Percentiles rank a stretch among this genome's conserved stretches.
These are phyloP conservation scores for Ascodesmis nigricans DNA, from an alignment of 495 filamentous ascomycete species.

Conservation along the genomic window DNA sequence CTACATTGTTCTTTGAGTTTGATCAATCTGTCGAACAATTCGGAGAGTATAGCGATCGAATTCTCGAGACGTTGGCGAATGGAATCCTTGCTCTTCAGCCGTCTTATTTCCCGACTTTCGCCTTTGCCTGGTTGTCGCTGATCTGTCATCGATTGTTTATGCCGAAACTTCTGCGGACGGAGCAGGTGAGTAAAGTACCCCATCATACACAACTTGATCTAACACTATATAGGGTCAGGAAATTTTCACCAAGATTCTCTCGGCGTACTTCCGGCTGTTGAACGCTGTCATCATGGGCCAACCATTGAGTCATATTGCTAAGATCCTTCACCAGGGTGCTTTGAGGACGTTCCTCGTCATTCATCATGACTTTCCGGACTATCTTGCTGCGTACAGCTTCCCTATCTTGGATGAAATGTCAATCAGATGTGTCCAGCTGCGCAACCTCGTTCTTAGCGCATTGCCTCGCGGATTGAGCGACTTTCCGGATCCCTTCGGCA, in stretches of 20 bases:
- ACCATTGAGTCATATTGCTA: no score
- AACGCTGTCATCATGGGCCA: no score
- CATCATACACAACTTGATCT: neutral
- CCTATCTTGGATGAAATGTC: slow-evolving; percentile 72
- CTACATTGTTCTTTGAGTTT: slow-evolving; percentile 56
- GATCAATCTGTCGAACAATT: slow-evolving; percentile 24
- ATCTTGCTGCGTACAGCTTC: slow-evolving; percentile 67
- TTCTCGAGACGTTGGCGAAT: slow-evolving; percentile 48
- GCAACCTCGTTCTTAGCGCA: slow-evolving; percentile 71
- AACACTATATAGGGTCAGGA: neutral
- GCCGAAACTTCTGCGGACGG: slow-evolving; percentile 41
- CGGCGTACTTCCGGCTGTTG: no score
- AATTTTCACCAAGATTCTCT: slow-evolving; percentile 6
- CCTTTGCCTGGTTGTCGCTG: slow-evolving; percentile 63
- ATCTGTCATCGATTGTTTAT: slow-evolving; percentile 72
- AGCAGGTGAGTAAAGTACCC: neutral
- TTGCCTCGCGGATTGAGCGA: slow-evolving; percentile 54
- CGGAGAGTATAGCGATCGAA: slow-evolving; percentile 37
- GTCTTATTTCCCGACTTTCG: slow-evolving; percentile 51
- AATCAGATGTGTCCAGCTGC: slow-evolving; percentile 63
- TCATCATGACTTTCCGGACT: slow-evolving; percentile 87
- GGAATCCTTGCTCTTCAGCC: slow-evolving; percentile 61
- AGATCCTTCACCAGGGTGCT: slow-evolving; percentile 64
- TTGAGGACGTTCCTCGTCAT: slow-evolving; percentile 65
- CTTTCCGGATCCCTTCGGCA: slow-evolving; percentile 58